These are phyloP conservation scores for Ganoderma multipileum DNA, from an alignment of 1,284 basidiomycete genomes.

Conservation along the genomic window DNA sequence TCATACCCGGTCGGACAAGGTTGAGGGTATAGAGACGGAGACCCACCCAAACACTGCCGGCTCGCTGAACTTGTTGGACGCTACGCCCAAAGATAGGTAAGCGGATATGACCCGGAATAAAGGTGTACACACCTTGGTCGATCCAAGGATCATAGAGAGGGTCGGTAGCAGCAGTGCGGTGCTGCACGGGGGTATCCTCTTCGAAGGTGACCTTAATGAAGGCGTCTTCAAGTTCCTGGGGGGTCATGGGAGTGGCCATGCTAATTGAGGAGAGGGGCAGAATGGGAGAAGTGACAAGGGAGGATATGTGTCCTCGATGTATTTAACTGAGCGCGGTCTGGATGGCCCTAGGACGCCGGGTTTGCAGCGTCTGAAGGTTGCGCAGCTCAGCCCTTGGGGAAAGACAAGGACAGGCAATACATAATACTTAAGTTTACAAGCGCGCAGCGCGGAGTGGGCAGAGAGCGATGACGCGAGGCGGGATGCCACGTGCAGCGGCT, in stretches of 20 bases:
- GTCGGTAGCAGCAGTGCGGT: constrained; percentile 30
- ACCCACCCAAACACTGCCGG: constrained; percentile 53
- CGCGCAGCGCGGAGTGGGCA: not conserved
- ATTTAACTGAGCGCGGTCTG: not conserved
- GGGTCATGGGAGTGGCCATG: constrained; percentile 17
- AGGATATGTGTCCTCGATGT: not conserved
- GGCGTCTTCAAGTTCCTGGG: constrained; percentile 47
- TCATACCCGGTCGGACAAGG: not conserved
- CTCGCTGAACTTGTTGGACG: constrained; percentile 54
- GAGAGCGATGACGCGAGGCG: not conserved
- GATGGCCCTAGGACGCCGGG: not conserved
- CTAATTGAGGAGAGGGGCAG: not conserved
- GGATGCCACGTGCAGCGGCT: constrained; percentile 23
- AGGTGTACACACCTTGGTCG: constrained; percentile 52
- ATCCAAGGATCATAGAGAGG: constrained; percentile 56
- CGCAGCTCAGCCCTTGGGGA: not conserved
- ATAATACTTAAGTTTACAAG: too few species aligned
- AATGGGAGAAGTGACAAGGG: not conserved
- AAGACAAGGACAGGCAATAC: not conserved
- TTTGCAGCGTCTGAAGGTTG: not conserved
- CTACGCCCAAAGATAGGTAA: constrained; percentile 39
- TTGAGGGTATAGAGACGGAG: constrained; percentile 25
- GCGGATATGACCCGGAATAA: not conserved
- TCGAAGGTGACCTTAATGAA: constrained; percentile 59
- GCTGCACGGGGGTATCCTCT: constrained; percentile 36